Evolutionary conservation across 768 basidiomycete genomes (phyloP).

Genomic region (Chlorophyllum brunneum): DNA sequence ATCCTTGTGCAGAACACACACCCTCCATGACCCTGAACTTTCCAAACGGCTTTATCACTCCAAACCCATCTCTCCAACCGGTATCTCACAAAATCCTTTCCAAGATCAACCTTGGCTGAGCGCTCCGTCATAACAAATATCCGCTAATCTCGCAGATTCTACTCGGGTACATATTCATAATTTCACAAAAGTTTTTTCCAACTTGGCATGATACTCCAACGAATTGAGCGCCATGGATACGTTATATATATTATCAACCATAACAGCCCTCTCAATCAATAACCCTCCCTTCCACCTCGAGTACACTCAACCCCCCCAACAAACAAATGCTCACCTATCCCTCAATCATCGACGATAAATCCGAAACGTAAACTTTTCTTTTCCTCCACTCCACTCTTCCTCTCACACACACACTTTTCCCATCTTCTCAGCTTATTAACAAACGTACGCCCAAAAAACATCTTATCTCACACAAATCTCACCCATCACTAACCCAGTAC

Average conservation of each 20-base stretch:
- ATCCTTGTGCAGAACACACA: background rate
- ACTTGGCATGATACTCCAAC: background rate
- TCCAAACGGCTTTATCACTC: too few relatives aligned
- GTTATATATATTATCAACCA: background rate
- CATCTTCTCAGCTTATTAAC: background rate
- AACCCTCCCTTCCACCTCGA: too few relatives aligned
- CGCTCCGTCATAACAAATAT: too few relatives aligned
- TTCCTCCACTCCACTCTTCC: background rate
- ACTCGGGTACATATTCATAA: too few relatives aligned
- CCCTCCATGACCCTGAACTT: background rate
- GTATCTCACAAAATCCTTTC: too few relatives aligned
- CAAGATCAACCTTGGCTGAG: too few relatives aligned
- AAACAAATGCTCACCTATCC: background rate
- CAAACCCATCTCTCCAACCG: too few relatives aligned
- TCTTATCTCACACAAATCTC: background rate
- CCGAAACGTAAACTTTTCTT: background rate
- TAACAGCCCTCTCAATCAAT: background rate
- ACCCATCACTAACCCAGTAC: constrained; percentile 28
- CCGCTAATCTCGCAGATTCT: too few relatives aligned
- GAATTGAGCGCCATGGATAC: background rate
- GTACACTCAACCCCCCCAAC: background rate
- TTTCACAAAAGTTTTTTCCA: background rate
- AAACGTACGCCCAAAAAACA: background rate
- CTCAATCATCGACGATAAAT: background rate
- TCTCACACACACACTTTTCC: background rate